Evolutionary conservation across 2,329 filamentous ascomycete genomes (phyloP).

Genomic region (Cordyceps pruinosa): DNA sequence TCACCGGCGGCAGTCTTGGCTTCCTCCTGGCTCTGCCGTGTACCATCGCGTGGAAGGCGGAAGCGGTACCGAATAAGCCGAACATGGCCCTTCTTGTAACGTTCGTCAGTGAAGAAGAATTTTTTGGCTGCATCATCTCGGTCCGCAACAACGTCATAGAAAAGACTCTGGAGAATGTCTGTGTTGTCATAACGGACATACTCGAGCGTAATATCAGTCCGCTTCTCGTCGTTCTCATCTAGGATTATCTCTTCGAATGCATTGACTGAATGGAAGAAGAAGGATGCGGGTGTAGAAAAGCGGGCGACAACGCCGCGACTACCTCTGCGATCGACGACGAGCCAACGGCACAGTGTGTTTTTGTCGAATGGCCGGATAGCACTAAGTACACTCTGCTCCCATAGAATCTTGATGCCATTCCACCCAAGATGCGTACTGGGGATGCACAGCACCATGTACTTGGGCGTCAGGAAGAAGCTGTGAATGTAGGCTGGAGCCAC

Average conservation of each 20-base stretch:
- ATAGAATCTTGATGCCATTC: conserved; percentile 54
- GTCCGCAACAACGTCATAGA: conserved; percentile 60
- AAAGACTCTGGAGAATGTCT: conserved; percentile 59
- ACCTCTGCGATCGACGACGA: conserved; percentile 61
- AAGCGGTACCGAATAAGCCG: conserved; percentile 40
- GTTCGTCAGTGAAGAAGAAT: conserved; percentile 36
- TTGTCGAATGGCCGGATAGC: conserved; percentile 58
- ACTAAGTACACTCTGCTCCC: conserved; percentile 61
- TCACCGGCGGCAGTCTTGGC: conserved; percentile 20
- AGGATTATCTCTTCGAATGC: conserved; percentile 56
- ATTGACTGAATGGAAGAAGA: conserved; percentile 76
- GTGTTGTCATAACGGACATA: conserved; percentile 55
- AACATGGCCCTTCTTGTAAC: conserved; percentile 29
- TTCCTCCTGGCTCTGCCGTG: conserved; percentile 3
- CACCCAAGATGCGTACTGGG: conserved; percentile 57
- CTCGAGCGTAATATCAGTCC: conserved; percentile 56
- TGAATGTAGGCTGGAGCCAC: conserved; percentile 67
- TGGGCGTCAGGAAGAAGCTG: conserved; percentile 66
- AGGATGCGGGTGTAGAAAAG: conserved; percentile 62
- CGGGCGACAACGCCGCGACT: conserved; percentile 59
- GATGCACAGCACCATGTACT: conserved; percentile 66
- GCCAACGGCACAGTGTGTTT: conserved; percentile 56
- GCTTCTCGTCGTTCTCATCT: conserved; percentile 25
- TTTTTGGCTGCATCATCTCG: conserved; percentile 38
- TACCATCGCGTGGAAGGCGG: conserved; percentile 22